Evolutionary conservation across 2,329 filamentous ascomycete species (phyloP).

Genomic region (Septoria petroselini): DNA sequence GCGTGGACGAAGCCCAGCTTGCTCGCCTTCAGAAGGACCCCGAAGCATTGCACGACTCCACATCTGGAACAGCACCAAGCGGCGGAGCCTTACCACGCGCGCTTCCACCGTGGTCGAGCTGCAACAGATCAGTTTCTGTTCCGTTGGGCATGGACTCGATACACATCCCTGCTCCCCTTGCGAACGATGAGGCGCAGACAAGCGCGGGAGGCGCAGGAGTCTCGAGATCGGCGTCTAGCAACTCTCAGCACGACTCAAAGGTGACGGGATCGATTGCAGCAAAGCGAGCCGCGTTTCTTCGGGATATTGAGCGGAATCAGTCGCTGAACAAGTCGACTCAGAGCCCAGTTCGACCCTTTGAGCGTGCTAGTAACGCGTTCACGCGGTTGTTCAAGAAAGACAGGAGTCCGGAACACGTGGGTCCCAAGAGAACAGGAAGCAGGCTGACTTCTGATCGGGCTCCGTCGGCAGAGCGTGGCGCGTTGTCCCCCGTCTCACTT

Average conservation of each 20-base stretch:
- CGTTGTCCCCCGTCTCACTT: constrained; percentile 17
- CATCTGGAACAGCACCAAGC: neutral
- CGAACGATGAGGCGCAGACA: neutral
- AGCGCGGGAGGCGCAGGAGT: neutral
- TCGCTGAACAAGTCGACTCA: constrained; percentile 35
- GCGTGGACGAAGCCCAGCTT: constrained; percentile 4
- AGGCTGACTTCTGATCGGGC: neutral
- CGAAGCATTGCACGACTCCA: too few species aligned
- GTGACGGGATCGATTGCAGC: constrained; percentile 23
- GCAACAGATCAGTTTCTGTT: constrained; percentile 4
- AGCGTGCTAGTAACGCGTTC: constrained; percentile 41
- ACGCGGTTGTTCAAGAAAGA: constrained; percentile 39
- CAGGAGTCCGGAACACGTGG: constrained; percentile 24
- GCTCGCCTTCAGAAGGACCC: neutral
- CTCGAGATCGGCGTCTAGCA: constrained; percentile 10
- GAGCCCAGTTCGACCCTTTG: constrained; percentile 39
- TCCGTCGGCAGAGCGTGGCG: constrained; percentile 8
- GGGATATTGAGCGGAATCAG: constrained; percentile 31
- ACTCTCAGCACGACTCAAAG: constrained; percentile 10
- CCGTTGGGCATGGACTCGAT: neutral
- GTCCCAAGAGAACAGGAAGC: constrained; percentile 18
- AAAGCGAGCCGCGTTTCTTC: constrained; percentile 34
- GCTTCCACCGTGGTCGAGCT: neutral
- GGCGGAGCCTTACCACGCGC: neutral
- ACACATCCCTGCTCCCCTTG: neutral